These are phyloP conservation scores for Penicillium simplicissimum DNA, from an alignment of 495 filamentous ascomycete genomes.

Conservation along the genomic window DNA sequence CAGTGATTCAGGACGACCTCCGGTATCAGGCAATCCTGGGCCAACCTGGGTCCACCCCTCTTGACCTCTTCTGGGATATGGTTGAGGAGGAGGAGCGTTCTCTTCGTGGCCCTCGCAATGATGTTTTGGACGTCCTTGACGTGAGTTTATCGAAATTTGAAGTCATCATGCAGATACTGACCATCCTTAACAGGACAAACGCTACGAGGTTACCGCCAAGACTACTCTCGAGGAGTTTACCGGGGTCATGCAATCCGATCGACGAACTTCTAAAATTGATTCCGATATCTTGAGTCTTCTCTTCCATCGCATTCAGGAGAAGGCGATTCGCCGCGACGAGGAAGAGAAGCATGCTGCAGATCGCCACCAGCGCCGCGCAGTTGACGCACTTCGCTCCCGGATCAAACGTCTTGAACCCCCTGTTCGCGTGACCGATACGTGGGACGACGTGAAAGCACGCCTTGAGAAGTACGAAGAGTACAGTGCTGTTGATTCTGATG, in stretches of 20 bases:
- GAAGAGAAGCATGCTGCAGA: constrained; percentile 84
- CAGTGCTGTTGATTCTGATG: constrained; percentile 76
- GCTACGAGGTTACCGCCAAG: constrained; percentile 81
- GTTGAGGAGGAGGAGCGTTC: constrained; percentile 90
- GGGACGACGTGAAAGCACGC: constrained; percentile 77
- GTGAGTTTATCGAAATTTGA: constrained; percentile 50
- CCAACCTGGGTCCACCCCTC: constrained; percentile 82
- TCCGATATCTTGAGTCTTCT: constrained; percentile 72
- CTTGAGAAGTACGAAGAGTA: constrained; percentile 83
- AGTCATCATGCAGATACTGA: constrained; percentile 15
- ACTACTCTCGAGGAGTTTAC: constrained; percentile 88
- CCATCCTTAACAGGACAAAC: constrained; percentile 67
- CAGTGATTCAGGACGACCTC: constrained; percentile 75
- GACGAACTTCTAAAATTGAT: constrained; percentile 80
- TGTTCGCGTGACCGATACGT: constrained; percentile 72
- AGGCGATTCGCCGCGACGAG: constrained; percentile 70
- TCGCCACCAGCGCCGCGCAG: constrained; percentile 78
- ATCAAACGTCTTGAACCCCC: constrained; percentile 94
- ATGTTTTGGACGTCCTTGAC: constrained; percentile 87
- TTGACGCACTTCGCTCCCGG: constrained; percentile 80
- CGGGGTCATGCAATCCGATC: constrained; percentile 73
- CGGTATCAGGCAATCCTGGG: constrained; percentile 85
- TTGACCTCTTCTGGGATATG: constrained; percentile 96
- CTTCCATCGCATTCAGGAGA: constrained; percentile 84
- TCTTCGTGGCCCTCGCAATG: constrained; percentile 76